Evolutionary conservation across 164 flowering plant species (phyloP).

Genomic region (Annona cherimola): DNA sequence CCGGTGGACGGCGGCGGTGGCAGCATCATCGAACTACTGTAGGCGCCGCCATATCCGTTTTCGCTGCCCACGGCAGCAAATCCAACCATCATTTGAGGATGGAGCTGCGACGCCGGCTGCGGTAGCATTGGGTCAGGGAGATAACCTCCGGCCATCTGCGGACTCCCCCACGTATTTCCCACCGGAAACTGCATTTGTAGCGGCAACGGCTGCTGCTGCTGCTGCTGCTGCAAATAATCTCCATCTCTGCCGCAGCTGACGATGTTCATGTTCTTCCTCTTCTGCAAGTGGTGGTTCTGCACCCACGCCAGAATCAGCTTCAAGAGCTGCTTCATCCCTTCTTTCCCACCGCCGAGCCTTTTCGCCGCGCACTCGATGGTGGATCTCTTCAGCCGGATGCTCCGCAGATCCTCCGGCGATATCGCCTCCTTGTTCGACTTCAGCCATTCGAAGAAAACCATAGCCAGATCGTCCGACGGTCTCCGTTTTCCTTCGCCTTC

Average conservation of each 20-base stretch:
- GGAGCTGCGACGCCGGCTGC: slow-evolving; percentile 8
- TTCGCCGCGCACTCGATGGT: slow-evolving; percentile 83
- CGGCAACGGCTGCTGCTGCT: slow-evolving; percentile 1
- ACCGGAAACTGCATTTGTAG: not conserved
- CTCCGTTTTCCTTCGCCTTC: not conserved
- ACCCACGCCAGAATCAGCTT: slow-evolving; percentile 94
- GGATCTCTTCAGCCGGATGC: slow-evolving; percentile 65
- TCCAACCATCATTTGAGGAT: slow-evolving; percentile 25
- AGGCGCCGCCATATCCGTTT: not conserved
- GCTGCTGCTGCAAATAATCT: slow-evolving; percentile 5
- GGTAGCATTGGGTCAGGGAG: slow-evolving; percentile 2
- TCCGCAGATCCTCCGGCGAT: slow-evolving; percentile 87
- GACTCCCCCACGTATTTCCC: slow-evolving; percentile 16
- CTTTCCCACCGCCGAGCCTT: slow-evolving; percentile 73
- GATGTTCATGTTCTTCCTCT: slow-evolving; percentile 14
- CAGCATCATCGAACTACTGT: too few species aligned
- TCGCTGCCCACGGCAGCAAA: slow-evolving; percentile 24
- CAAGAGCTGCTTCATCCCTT: slow-evolving; percentile 72
- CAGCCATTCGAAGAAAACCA: slow-evolving; percentile 90
- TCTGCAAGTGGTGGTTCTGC: slow-evolving; percentile 73
- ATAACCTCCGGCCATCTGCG: slow-evolving; percentile 20
- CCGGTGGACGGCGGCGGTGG: not conserved
- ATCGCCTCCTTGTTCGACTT: slow-evolving; percentile 74
- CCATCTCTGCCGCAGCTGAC: not conserved
- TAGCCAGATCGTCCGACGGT: slow-evolving; percentile 54